Percentiles rank a stretch among this genome's conserved stretches.
These are phyloP conservation scores for Plectosphaerella plurivora DNA, from an alignment of 2,329 filamentous ascomycete genomes.

Conservation along the genomic window DNA sequence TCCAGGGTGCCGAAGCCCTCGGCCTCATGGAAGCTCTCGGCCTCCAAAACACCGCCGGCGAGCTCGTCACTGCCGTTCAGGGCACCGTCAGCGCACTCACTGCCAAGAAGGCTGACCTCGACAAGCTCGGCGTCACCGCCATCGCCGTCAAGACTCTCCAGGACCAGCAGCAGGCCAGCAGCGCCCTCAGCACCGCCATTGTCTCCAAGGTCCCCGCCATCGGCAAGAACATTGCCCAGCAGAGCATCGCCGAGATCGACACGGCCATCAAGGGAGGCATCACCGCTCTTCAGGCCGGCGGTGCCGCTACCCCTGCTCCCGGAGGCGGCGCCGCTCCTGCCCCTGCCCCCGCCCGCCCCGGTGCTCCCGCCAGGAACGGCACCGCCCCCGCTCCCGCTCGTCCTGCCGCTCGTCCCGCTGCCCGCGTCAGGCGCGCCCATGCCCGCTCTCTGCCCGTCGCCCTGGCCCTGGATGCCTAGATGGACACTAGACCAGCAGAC, in stretches of 20 bases:
- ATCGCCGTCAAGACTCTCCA: constrained; percentile 17
- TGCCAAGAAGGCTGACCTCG: constrained; percentile 19
- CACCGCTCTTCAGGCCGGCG: constrained; percentile 7
- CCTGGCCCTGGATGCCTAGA: not conserved
- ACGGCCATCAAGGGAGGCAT: constrained; percentile 15
- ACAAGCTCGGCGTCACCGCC: constrained; percentile 19
- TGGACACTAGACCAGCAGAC: not conserved
- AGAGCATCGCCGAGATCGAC: constrained; percentile 18
- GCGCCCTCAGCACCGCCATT: constrained; percentile 17
- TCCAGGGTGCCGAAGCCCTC: constrained; percentile 18
- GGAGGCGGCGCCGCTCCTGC: constrained; percentile 2
- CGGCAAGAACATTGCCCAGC: constrained; percentile 20
- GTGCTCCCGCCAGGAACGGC: not conserved
- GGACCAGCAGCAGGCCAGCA: constrained; percentile 14
- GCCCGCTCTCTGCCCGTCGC: not conserved
- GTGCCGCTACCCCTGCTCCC: constrained; percentile 1
- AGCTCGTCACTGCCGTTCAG: constrained; percentile 15
- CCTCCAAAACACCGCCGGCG: constrained; percentile 14
- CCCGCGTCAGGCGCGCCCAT: not conserved
- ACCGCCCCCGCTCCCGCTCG: not conserved
- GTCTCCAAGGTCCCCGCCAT: constrained; percentile 20
- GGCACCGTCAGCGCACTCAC: constrained; percentile 14
- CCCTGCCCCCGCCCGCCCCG: constrained; percentile 4
- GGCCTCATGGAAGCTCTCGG: constrained; percentile 16
- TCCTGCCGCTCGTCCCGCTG: not conserved